Percentiles rank a stretch among this genome's conserved stretches.
These are phyloP conservation scores for Blepharisma stoltei DNA, from an alignment of 73 alveolate species.

Conservation along the genomic window DNA sequence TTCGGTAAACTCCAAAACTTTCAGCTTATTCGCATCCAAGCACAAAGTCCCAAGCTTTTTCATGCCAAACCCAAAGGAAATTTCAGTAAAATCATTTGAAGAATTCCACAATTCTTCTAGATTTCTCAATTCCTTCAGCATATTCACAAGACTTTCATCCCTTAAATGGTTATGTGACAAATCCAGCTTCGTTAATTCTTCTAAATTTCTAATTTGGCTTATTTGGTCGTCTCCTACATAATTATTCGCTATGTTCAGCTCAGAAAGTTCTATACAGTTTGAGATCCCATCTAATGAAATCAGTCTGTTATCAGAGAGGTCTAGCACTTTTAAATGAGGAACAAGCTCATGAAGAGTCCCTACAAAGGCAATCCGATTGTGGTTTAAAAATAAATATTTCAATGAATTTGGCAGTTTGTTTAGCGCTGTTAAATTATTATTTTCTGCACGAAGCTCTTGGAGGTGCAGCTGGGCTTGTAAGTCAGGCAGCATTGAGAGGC, in stretches of 20 bases:
- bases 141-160: not conserved
- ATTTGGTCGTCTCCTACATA: constrained; percentile 34
- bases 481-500: not conserved
- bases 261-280: not conserved
- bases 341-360: not conserved
- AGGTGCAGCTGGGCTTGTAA: not conserved
- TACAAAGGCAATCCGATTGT: constrained; percentile 24
- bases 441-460: constrained; percentile 20
- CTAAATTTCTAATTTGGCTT: not conserved
- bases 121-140: not conserved
- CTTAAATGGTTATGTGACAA: constrained; percentile 27
- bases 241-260: not conserved
- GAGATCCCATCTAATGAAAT: constrained; percentile 31
- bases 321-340: not conserved
- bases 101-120: constrained; percentile 11
- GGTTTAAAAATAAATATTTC: not conserved
- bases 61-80: not conserved
- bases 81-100: constrained; percentile 9
- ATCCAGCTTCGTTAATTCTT: not conserved
- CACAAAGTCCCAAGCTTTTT: not conserved
- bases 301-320: constrained; percentile 3
- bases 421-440: not conserved
- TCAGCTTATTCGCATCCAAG: constrained; percentile 16
- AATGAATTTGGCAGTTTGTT: not conserved
- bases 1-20: not conserved